Evolutionary conservation across 305 asterid species (phyloP).

Genomic region (Salvia sclarea): DNA sequence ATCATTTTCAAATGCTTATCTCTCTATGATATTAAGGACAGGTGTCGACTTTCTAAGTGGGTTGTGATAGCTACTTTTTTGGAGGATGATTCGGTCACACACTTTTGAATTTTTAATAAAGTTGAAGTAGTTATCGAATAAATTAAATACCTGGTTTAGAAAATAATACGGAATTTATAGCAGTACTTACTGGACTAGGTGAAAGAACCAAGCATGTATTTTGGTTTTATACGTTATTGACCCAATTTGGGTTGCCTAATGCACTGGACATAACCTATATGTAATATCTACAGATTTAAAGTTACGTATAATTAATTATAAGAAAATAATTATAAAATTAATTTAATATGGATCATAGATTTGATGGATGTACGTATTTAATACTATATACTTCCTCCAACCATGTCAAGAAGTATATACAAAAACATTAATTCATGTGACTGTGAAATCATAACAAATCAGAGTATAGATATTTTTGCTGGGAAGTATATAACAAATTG

Average conservation of each 20-base stretch:
- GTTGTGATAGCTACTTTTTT: constrained; percentile 28
- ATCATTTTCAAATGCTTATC: constrained; percentile 35
- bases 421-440: background rate
- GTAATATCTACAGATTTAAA: background rate
- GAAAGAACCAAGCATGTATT: background rate
- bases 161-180: constrained; percentile 4
- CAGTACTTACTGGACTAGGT: constrained; percentile 12
- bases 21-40: constrained; percentile 34
- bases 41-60: constrained; percentile 34
- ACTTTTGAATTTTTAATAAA: background rate
- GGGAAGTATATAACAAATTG: background rate
- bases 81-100: constrained; percentile 23
- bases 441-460: background rate
- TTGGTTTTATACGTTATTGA: constrained; percentile 33
- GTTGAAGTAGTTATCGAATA: background rate
- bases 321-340: too few species aligned
- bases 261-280: background rate
- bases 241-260: constrained; percentile 11
- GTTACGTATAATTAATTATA: background rate
- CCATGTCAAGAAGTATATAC: too few species aligned
- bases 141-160: background rate
- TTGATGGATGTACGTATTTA: too few species aligned
- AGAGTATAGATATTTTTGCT: too few species aligned
- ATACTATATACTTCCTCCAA: too few species aligned
- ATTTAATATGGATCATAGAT: too few species aligned